Evolutionary conservation across 768 basidiomycete genomes (phyloP).

Genomic region (Trametes cubensis): DNA sequence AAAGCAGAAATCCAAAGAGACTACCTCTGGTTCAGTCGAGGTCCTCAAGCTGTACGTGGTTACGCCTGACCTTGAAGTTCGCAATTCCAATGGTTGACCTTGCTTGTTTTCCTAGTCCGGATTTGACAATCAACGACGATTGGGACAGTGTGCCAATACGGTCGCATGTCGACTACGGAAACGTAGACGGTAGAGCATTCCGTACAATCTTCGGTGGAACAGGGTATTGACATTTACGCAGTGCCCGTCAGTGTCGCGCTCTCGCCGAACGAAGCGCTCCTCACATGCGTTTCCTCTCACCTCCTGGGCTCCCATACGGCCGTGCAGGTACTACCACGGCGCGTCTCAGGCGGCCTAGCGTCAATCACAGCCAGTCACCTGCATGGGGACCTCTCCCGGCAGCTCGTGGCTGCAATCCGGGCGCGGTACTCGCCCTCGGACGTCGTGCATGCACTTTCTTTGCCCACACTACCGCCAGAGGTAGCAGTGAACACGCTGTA

Average conservation of each 20-base stretch:
- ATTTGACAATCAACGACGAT: conserved; percentile 50
- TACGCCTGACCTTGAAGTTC: too few relatives aligned
- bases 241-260: conserved; percentile 58
- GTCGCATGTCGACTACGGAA: conserved; percentile 40
- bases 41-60: conserved; percentile 58
- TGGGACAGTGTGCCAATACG: conserved; percentile 55
- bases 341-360: conserved; percentile 11
- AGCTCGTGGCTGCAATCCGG: conserved; percentile 47
- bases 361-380: conserved; percentile 7
- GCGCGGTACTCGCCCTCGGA: conserved; percentile 60
- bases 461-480: conserved; percentile 42
- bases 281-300: conserved; percentile 57
- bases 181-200: conserved; percentile 13
- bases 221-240: conserved; percentile 31
- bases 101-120: too few relatives aligned
- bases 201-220: neutral
- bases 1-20: conserved; percentile 40
- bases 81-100: too few relatives aligned
- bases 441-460: conserved; percentile 57
- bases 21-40: conserved; percentile 49
- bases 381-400: conserved; percentile 25
- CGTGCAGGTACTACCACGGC: conserved; percentile 28
- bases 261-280: conserved; percentile 62
- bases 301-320: conserved; percentile 19
- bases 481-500: conserved; percentile 52